Evolutionary conservation across 352 stramenopile species (phyloP), one percentile per base, ranked within the genome.

Genomic region (Globisporangium takayamanum): DNA sequence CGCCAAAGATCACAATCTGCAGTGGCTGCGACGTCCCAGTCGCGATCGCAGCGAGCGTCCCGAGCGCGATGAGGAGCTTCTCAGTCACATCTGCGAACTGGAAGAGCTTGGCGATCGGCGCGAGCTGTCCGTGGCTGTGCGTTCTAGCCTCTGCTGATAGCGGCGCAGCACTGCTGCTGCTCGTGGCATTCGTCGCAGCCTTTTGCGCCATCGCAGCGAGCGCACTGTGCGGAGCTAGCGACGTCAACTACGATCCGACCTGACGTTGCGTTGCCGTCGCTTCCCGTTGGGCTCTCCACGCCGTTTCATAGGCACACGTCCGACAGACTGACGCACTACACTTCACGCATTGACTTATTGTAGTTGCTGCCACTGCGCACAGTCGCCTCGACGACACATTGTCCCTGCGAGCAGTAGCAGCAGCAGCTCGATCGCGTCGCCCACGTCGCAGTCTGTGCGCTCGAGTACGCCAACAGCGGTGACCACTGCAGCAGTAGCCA

Each of bases 1-100:
- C 77, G 11, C 80, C 80, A 58, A 92, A 76, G 37, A 92, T 70
- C 30, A 91, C 60, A 51, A 88, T 85, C 59, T 89, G 78, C 12
- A 91, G 63, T 8, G 80, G 83, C 56, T 89, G 74, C 22, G 69
- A 67, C 42, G 85, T 22, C 4, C 83, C 83, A 3, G 70, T 64
- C 2, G 62, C 56, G 5, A 88, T 53, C 2, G 74, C 74, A 0
- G 66, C 68, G 5, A 87, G 12, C 0, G 76, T 72, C 42, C 82
- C 82, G 2, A 78, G 42, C 6, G 62, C 50, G 73, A 92, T 90
- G 7, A 92, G 64, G 30, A 79, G 30, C 53, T 72, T 70, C 57
- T 92, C 80, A 5, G 66, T 69, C 0, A 36, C 18, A 55, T 92
- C 78, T 3, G 82, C 76, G 26, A 59, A 77, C 46, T 39, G 51